Evolutionary conservation across 2,329 filamentous ascomycete genomes (phyloP), one percentile per base, ranked within the genome.

Genomic region (Sporothrix sp.): DNA sequence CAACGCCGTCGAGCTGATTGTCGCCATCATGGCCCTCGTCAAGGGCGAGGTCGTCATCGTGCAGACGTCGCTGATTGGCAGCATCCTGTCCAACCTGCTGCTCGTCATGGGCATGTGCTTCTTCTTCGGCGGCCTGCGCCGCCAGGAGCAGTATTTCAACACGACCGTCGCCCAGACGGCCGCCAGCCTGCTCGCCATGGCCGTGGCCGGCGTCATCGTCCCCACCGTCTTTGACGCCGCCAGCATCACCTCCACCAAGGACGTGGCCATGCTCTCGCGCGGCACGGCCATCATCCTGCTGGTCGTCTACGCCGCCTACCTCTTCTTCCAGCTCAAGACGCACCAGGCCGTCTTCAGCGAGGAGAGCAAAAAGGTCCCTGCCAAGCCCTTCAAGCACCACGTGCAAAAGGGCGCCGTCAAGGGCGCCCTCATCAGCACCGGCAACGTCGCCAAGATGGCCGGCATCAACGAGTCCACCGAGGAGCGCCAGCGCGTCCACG

Each of bases 71-170:
- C 73, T 97, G 25, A 87, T 96, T 55, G 90, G 90, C 51, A 90
- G 84, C 65, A 95, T 96, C 65, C 72, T 96, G 20, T 95, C 89
- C 37, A 96, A 96, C 63, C 67, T 97, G 52, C 76, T 95, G 3
- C 78, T 95, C 13, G 87, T 95, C 47, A 72, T 95, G 72, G 90
- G 88, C 51, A 94, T 90, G 81, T 93, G 84, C 64, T 96, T 94
- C 73, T 93, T 95, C 71, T 84, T 87, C 54, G 89, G 87, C 45
- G 88, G 88, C 4, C 65, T 94, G 58, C 82, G 85, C 53, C 80
- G 90, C 25, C 62, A 78, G 25, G 85, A 94, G 63, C 91, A 96
- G 65, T 83, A 80, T 65, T 97, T 96, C 76, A 95, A 96, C 71
- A 81, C 85, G 30, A 91, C 87, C 0, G 89, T 96, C 7, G 90